Conservation (phyloP, 441 rosid genomes). For the Euphorbia corollata region DNA sequence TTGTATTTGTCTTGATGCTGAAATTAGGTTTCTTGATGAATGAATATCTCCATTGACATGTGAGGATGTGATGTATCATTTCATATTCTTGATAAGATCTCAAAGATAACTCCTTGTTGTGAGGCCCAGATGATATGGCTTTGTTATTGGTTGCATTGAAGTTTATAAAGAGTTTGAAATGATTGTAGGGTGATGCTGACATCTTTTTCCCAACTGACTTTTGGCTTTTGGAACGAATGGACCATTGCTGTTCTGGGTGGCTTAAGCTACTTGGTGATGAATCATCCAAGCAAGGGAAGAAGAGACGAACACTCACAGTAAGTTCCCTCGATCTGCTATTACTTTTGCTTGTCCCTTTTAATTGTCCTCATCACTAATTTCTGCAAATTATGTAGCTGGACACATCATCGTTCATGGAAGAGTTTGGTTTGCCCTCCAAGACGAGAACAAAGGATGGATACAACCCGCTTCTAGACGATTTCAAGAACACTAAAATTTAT, state of each 20-base stretch:
- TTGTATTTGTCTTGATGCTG: too few species aligned
- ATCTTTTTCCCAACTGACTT: constrained; percentile 93
- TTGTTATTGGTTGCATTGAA: too few species aligned
- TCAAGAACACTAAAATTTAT: constrained; percentile 84
- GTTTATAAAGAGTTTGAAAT: too few species aligned
- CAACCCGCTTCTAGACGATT: constrained; percentile 92
- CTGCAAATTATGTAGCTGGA: constrained; percentile 45
- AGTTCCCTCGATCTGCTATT: constrained; percentile 17
- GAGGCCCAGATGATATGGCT: too few species aligned
- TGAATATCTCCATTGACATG: too few species aligned
- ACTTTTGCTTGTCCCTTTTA: background rate
- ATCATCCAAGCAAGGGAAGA: constrained; percentile 60
- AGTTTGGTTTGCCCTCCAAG: constrained; percentile 80
- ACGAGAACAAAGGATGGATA: constrained; percentile 88
- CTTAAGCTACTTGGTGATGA: constrained; percentile 41
- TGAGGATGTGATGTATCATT: too few species aligned
- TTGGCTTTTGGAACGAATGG: constrained; percentile 78
- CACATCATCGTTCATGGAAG: constrained; percentile 90
- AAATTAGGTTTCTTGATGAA: too few species aligned
- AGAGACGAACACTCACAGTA: constrained; percentile 79
- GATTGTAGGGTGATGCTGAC: constrained; percentile 82
- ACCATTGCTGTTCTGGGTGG: constrained; percentile 88
- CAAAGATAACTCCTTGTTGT: too few species aligned
- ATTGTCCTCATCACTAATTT: constrained; percentile 1
- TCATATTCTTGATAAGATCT: background rate